Base-by-base conservation (phyloP, 495 filamentous ascomycete species). In the Pseudoneurospora amorphoporcata region DNA sequence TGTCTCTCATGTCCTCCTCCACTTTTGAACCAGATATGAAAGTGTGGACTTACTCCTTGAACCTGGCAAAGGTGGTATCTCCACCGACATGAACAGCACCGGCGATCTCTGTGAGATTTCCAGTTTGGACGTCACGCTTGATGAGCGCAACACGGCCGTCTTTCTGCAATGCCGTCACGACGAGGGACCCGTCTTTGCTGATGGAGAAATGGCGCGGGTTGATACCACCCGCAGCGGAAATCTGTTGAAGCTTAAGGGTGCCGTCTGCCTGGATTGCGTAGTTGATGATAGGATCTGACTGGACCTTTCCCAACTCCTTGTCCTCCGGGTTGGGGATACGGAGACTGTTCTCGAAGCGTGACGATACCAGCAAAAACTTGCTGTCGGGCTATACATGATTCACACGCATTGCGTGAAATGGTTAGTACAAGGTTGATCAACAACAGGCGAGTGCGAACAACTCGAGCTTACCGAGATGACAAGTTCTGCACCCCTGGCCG, bases 161-260 rank as follows among this genome's bases (percentile, higher is more conserved):
- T 4, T 76, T 81, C 80, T 92, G 89, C 73, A 90, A 82, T n/a
- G 87, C 89, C 68, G 90, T 85, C 2, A 88, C 90, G 3, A 89
- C 83, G 65, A 89, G 77, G 75, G 84, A 85, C 2, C 91, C 91
- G 7, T 84, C 85, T 72, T 84, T 84, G 75, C 90, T 92, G 75
- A 94, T 81, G 41, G 85, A 87, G 78, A 93, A 88, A 39, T 91
- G 89, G 47, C 91, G 81, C 7, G 92, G 91, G 65, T 83, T 81
- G 6, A 80, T 75, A 4, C 92, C 92, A 35, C 87, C 88, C 4
- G 90, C 85, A 0, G 89, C 80, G 14, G 81, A 84, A 19, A 86
- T 78, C 47, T 88, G 82, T 7, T 86, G 77, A 72, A 88, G 84
- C 6, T 70, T 78, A 6, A 91, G 82, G 0, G 77, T 74, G 8